A percentile compares a stretch with the other conserved stretches of the same genome.
Conservation (phyloP, 257 asterid species). For the Nicotiana benthamiana region DNA sequence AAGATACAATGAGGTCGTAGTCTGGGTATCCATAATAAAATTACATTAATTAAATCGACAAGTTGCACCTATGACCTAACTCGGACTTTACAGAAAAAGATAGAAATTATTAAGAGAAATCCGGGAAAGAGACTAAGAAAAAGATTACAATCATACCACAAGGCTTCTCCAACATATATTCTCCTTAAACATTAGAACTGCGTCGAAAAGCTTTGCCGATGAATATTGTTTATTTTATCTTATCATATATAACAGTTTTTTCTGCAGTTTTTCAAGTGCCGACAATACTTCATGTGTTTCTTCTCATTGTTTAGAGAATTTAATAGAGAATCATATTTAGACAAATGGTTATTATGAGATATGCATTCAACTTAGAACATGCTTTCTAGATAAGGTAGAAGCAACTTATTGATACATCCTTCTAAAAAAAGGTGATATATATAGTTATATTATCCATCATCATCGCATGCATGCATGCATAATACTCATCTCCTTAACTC, state of each 20-base stretch:
- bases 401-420: background rate
- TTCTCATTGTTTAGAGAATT: background rate
- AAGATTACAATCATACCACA: background rate
- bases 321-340: background rate
- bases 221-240: background rate
- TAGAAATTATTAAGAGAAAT: background rate
- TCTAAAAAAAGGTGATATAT: background rate
- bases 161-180: background rate
- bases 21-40: background rate
- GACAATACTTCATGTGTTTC: background rate
- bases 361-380: background rate
- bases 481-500: no score
- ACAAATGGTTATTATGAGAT: background rate
- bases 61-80: constrained; percentile 8
- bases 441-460: background rate
- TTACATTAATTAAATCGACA: background rate
- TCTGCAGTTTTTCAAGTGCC: background rate
- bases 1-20: background rate
- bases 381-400: background rate
- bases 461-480: background rate
- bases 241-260: background rate
- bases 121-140: background rate
- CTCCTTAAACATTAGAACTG: background rate
- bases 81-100: background rate
- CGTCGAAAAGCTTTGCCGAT: background rate